Conservation (phyloP, 2,329 filamentous ascomycete species). For the Pseudocercospora pini-densiflorae region DNA sequence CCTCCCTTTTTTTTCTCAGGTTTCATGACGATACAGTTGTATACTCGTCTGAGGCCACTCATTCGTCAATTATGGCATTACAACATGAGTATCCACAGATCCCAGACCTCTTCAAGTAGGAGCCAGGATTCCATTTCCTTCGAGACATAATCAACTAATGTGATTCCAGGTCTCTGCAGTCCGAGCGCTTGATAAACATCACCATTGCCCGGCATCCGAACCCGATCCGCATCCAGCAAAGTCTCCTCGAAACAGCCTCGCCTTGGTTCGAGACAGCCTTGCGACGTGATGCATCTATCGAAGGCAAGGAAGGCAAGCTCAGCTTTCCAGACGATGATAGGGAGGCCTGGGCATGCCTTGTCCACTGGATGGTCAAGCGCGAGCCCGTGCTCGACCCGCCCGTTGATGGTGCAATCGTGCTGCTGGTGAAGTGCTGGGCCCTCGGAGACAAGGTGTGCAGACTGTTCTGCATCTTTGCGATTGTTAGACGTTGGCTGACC, state of each 20-base stretch:
- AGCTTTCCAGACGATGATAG: conserved; percentile 18
- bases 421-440: not conserved
- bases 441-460: not conserved
- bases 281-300: not conserved
- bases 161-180: not conserved
- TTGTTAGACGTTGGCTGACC: not conserved
- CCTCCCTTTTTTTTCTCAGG: not conserved
- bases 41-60: not conserved
- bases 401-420: not conserved
- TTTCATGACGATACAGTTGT: not conserved
- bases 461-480: not conserved
- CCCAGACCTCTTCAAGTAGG: not conserved
- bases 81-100: not conserved
- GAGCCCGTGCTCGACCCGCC: not conserved
- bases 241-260: not conserved
- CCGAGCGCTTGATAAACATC: not conserved
- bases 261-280: not conserved
- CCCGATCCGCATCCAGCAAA: not conserved
- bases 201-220: not conserved
- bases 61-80: not conserved
- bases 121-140: not conserved
- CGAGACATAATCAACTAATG: not conserved
- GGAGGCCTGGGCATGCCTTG: conserved; percentile 9
- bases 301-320: not conserved
- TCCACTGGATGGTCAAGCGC: conserved; percentile 18